Evolutionary conservation across 2,329 filamentous ascomycete genomes (phyloP).

Genomic region (Cladosporium sp.): DNA sequence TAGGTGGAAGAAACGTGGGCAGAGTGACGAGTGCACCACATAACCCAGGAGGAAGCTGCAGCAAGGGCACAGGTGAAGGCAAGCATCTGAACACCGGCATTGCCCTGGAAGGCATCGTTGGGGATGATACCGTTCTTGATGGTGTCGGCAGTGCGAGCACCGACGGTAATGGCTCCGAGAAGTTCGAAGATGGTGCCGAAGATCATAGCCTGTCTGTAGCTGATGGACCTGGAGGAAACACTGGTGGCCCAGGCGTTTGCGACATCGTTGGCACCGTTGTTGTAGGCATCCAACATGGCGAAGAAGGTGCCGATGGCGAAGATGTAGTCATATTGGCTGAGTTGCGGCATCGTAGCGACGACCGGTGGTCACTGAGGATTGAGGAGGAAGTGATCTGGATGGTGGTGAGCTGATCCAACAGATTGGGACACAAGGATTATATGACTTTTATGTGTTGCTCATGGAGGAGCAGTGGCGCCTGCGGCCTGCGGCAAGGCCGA

Average conservation of each 20-base stretch:
- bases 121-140: slow-evolving; percentile 58
- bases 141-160: slow-evolving; percentile 54
- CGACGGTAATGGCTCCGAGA: slow-evolving; percentile 49
- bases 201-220: slow-evolving; percentile 48
- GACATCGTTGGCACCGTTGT: slow-evolving; percentile 53
- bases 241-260: slow-evolving; percentile 52
- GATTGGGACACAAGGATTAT: not conserved
- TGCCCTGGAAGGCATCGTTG: slow-evolving; percentile 41
- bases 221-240: slow-evolving; percentile 48
- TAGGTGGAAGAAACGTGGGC: slow-evolving; percentile 60
- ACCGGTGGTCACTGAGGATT: slow-evolving; percentile 5
- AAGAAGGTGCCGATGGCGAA: slow-evolving; percentile 62
- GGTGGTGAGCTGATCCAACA: not conserved
- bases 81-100: slow-evolving; percentile 40
- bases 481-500: not conserved
- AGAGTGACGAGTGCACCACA: slow-evolving; percentile 50
- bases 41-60: slow-evolving; percentile 53
- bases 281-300: slow-evolving; percentile 63
- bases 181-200: slow-evolving; percentile 48
- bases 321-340: slow-evolving; percentile 57
- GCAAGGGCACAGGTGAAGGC: slow-evolving; percentile 43
- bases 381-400: not conserved
- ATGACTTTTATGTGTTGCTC: not conserved
- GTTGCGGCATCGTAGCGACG: slow-evolving; percentile 27
- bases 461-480: not conserved